Conservation (phyloP, 768 basidiomycete species). For the Jaapia argillacea region DNA sequence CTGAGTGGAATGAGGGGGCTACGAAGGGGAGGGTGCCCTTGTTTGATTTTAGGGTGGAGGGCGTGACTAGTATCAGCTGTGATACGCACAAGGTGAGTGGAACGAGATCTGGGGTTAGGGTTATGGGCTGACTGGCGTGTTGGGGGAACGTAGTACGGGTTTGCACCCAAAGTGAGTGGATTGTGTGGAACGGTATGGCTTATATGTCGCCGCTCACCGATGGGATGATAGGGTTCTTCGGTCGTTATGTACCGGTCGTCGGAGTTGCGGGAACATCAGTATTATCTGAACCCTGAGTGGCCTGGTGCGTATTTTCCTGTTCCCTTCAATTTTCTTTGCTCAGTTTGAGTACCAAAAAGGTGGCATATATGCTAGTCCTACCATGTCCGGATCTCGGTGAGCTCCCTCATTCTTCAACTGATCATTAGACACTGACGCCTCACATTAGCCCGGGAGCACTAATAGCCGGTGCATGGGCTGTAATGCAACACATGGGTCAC, state of each 20-base stretch:
- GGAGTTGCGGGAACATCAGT: constrained; percentile 71
- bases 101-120: neutral
- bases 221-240: constrained; percentile 58
- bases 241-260: constrained; percentile 90
- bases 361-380: constrained; percentile 86
- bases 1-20: constrained; percentile 9
- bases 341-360: constrained; percentile 30
- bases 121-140: constrained; percentile 1
- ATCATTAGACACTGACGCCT: neutral
- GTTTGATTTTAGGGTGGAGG: constrained; percentile 86
- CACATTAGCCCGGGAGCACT: constrained; percentile 71
- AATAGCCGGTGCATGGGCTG: constrained; percentile 94
- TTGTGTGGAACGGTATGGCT: neutral
- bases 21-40: neutral
- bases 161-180: constrained; percentile 72
- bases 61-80: constrained; percentile 92
- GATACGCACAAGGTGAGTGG: constrained; percentile 81
- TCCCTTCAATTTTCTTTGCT: constrained; percentile 1
- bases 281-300: constrained; percentile 80
- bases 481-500: constrained; percentile 87
- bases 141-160: constrained; percentile 66
- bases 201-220: neutral
- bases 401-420: constrained; percentile 8
- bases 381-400: constrained; percentile 83
- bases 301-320: constrained; percentile 34